A percentile compares a stretch with the other conserved stretches of the same genome.
phyloP scores from a whole-genome alignment of 192 early-diverging fungal genomes.

The Coemansia sp. region DNA sequence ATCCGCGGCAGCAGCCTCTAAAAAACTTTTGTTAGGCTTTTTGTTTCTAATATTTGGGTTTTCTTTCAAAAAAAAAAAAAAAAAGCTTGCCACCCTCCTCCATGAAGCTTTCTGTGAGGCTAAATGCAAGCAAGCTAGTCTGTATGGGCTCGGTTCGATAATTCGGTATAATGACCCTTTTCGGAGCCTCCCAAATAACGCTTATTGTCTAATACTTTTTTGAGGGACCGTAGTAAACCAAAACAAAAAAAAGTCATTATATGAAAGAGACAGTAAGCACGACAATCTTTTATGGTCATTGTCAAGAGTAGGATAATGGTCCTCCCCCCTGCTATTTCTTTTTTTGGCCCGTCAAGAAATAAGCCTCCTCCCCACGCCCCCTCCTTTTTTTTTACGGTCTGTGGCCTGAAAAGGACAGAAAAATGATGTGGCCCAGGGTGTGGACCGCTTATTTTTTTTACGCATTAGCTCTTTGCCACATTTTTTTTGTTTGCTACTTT shows the following conservation, averaged over 20 bases:
- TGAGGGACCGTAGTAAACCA: background rate
- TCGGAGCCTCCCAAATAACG: background rate
- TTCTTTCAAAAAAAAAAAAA: no score
- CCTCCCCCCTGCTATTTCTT: background rate
- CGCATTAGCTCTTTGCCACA: background rate
- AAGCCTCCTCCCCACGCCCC: constrained; percentile 6
- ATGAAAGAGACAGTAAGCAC: background rate
- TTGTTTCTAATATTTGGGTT: background rate
- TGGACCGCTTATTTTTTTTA: background rate
- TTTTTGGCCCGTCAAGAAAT: background rate
- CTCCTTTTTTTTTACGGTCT: background rate
- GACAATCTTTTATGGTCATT: background rate
- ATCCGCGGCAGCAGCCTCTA: background rate
- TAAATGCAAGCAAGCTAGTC: background rate
- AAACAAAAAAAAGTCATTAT: background rate
- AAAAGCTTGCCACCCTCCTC: background rate
- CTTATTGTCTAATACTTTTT: background rate
- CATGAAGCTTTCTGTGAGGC: background rate
- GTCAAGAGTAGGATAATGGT: background rate
- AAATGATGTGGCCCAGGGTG: background rate
- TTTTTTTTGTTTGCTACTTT: constrained; percentile 1
- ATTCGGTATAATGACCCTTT: background rate
- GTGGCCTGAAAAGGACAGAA: background rate
- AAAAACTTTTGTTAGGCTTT: background rate
- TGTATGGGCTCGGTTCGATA: background rate